Conservation (phyloP, 148 eudicot species). For the Rhododendron simsii region DNA sequence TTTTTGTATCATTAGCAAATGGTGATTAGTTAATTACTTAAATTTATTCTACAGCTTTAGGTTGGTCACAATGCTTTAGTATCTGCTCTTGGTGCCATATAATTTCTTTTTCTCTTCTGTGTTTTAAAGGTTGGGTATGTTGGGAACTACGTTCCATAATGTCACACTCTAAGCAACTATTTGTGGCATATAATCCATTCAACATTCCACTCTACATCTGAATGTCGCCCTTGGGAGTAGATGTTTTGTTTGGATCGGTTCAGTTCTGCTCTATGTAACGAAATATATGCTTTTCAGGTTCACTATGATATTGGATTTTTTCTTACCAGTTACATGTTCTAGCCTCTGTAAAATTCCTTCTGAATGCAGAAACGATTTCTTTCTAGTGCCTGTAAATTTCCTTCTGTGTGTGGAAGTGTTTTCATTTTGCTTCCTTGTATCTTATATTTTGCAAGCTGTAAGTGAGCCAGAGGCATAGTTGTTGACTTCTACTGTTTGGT, state of each 20-base stretch:
- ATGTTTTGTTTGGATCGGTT: neutral
- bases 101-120: neutral
- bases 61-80: neutral
- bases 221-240: neutral
- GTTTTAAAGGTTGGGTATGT: neutral
- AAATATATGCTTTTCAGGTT: neutral
- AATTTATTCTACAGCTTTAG: neutral
- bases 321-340: neutral
- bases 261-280: neutral
- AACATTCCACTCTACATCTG: neutral
- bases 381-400: neutral
- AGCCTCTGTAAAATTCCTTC: neutral
- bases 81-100: neutral
- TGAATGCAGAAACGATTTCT: neutral
- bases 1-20: neutral
- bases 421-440: neutral
- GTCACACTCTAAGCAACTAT: neutral
- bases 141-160: neutral
- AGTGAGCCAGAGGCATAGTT: neutral
- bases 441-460: neutral
- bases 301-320: neutral
- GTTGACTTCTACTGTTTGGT: conserved; percentile 8
- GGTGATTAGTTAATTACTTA: neutral
- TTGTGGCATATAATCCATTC: neutral
- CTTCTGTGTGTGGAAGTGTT: neutral